Base-by-base conservation (phyloP, 768 basidiomycete genomes). In the Leccinum olivaceopallidum region DNA sequence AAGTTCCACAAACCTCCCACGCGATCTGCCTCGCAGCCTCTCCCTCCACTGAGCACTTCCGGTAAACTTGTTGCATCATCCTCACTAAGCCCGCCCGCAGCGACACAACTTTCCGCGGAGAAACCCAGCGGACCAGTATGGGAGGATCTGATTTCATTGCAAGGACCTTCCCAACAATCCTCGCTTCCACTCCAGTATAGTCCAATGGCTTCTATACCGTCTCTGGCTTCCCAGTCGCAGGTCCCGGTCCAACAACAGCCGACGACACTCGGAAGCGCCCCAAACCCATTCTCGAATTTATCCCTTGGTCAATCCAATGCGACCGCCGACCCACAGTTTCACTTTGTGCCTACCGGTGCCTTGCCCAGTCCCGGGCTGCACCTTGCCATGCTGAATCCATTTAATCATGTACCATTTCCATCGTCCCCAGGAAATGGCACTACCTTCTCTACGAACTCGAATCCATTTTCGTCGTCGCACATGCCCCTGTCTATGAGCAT, bases 111-210 rank as follows among this genome's bases (percentile, higher is more conserved):
- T 56, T 61, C 68, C 20, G 57, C 56, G 30, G 63, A 59, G 55
- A 65, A 68, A 34, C 65, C 67, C 24, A 24, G 58, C n/a, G 66
- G 71, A n/a, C 76, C 76, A 53, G 80, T 85, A n/a, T 87, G 85
- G 86, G 77, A 80, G 37, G 86, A 88, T 67, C 74, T 88, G 14
- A 69, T 82, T 60, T 80, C 80, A 48, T 73, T 83, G 30, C 82
- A 82, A 60, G 68, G 58, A 16, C 74, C 78, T n/a, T 59, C 73
- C 14, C 65, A 69, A 34, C 68, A 72, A 13, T 72, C 76, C n/a
- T 79, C 73, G 16, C 80, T 85, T 14, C 82, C 85, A 13, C 76
- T 87, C 12, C 85, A 77, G 54, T 73, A 71, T 49, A 59, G 42
- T 50, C 22, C 65, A 14, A 30, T 59, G 22, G 34, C 42, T 32